Evolutionary conservation across 129 eudicot species (phyloP).

Genomic region (Lonicera japonica): DNA sequence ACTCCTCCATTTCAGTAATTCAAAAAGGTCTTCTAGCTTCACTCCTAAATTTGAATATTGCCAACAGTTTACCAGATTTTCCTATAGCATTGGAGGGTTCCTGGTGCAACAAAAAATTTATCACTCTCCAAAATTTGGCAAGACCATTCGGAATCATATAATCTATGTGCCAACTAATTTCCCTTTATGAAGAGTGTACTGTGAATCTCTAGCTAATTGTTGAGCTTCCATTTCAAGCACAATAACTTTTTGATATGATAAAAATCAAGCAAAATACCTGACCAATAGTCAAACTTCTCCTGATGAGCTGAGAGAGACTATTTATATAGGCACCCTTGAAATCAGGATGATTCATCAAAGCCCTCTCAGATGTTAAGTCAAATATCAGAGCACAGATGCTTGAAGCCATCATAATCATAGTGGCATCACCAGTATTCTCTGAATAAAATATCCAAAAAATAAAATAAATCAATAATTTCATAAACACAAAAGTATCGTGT

Average conservation of each 20-base stretch:
- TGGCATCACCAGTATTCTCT: slow-evolving; percentile 37
- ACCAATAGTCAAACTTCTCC: slow-evolving; percentile 52
- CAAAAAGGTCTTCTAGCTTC: too few species aligned
- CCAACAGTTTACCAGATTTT: too few species aligned
- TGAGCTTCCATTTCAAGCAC: background rate
- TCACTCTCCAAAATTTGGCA: too few species aligned
- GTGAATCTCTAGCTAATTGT: too few species aligned
- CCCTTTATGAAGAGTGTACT: too few species aligned
- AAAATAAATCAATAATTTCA: background rate
- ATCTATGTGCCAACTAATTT: too few species aligned
- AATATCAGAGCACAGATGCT: slow-evolving; percentile 74
- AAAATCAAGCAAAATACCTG: slow-evolving; percentile 35
- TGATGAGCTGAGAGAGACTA: slow-evolving; percentile 51
- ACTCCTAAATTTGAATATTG: too few species aligned
- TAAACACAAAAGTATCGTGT: background rate
- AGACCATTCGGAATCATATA: too few species aligned
- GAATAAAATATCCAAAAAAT: slow-evolving; percentile 16
- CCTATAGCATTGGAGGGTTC: too few species aligned
- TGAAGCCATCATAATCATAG: slow-evolving; percentile 81
- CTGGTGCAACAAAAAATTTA: too few species aligned
- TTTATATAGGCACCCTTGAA: slow-evolving; percentile 26
- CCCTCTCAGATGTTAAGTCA: slow-evolving; percentile 63
- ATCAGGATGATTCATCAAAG: slow-evolving; percentile 46
- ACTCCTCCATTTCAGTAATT: too few species aligned
- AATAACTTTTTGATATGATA: background rate